A percentile compares a stretch with the other conserved stretches of the same genome.
phyloP scores from a whole-genome alignment of 495 filamentous ascomycete genomes.

The Podospora comata region DNA sequence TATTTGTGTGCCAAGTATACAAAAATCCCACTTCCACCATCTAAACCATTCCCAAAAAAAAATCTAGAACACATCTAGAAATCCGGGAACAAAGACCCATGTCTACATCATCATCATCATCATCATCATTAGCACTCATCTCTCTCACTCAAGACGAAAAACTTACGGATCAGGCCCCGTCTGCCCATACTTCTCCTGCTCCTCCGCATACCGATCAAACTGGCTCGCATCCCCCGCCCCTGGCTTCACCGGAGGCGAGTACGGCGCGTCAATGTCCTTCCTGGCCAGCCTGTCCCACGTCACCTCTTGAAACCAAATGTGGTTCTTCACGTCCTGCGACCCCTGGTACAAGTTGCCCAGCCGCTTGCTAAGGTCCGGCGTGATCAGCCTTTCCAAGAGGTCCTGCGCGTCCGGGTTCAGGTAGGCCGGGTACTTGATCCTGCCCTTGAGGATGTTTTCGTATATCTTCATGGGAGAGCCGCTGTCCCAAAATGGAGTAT shows the following conservation, averaged over 20 bases:
- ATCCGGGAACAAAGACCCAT: slow-evolving; percentile 22
- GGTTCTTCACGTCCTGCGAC: slow-evolving; percentile 89
- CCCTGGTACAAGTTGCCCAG: slow-evolving; percentile 91
- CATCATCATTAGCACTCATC: slow-evolving; percentile 15
- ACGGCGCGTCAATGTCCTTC: slow-evolving; percentile 98
- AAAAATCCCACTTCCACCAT: neutral
- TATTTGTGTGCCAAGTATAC: neutral
- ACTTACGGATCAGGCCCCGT: slow-evolving; percentile 80
- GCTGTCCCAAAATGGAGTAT: slow-evolving; percentile 97
- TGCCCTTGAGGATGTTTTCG: slow-evolving; percentile 92
- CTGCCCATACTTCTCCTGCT: slow-evolving; percentile 84
- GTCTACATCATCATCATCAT: slow-evolving; percentile 16
- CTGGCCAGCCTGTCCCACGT: slow-evolving; percentile 91
- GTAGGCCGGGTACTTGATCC: slow-evolving; percentile 92
- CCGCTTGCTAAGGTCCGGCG: slow-evolving; percentile 88
- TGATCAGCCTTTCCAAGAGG: slow-evolving; percentile 88
- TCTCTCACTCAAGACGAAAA: neutral
- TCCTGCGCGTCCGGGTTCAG: slow-evolving; percentile 92
- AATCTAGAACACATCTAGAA: slow-evolving; percentile 20
- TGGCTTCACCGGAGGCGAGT: slow-evolving; percentile 92
- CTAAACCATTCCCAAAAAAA: neutral
- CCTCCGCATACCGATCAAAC: slow-evolving; percentile 97
- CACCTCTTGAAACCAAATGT: slow-evolving; percentile 95
- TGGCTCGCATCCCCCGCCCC: slow-evolving; percentile 94
- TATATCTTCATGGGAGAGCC: slow-evolving; percentile 98